Percentiles rank a stretch among this genome's conserved stretches.
Evolutionary conservation across 768 basidiomycete genomes (phyloP).

Genomic region (Boletus tomentosulus): DNA sequence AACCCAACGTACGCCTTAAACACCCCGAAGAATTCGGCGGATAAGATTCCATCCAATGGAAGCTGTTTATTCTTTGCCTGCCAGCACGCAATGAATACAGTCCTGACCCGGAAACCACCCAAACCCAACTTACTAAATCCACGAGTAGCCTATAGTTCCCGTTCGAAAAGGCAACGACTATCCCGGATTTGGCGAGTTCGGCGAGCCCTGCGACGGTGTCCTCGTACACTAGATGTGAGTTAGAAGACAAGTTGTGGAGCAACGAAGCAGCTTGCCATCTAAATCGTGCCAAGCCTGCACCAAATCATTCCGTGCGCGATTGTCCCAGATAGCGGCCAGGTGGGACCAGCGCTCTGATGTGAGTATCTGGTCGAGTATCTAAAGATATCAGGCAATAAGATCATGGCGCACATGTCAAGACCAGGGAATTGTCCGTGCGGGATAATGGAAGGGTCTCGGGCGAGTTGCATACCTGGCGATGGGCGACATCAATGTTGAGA

Average conservation of each 20-base stretch:
- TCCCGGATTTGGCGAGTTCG: constrained; percentile 45
- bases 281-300: constrained; percentile 60
- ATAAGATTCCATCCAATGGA: constrained; percentile 63
- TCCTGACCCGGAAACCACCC: background rate
- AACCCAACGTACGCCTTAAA: constrained; percentile 58
- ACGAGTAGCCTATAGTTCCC: constrained; percentile 58
- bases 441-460: no score
- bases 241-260: constrained; percentile 29
- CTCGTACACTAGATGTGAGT: constrained; percentile 49
- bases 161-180: constrained; percentile 58
- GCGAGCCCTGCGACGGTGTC: constrained; percentile 49
- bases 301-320: constrained; percentile 40
- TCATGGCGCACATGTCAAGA: background rate
- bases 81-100: background rate
- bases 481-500: constrained; percentile 50
- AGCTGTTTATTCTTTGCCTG: constrained; percentile 60
- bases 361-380: constrained; percentile 61
- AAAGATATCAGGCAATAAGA: background rate
- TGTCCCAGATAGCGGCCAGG: constrained; percentile 44
- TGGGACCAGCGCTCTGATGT: constrained; percentile 45
- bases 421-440: background rate
- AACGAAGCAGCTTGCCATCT: constrained; percentile 34
- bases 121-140: constrained; percentile 45
- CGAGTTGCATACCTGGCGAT: constrained; percentile 47
- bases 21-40: constrained; percentile 53